Conservation (phyloP, 208 protist genomes). For the Herpetomonas tarakana region DNA sequence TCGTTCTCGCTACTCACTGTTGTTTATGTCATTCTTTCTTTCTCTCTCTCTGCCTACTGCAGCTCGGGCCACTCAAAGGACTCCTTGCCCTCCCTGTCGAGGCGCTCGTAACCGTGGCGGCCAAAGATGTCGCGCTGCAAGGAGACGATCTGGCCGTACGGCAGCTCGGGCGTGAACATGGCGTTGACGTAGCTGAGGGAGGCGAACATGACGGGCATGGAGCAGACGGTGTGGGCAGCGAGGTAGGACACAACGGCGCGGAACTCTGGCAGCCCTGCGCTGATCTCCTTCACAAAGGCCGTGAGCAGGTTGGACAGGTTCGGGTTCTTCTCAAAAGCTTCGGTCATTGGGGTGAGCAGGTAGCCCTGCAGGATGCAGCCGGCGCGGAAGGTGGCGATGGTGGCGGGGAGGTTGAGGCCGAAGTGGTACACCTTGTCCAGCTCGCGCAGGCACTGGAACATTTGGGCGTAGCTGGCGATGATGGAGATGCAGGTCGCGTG, state of each 20-base stretch:
- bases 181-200: constrained; percentile 84
- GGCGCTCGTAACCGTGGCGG: constrained; percentile 86
- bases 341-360: constrained; percentile 85
- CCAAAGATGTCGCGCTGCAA: constrained; percentile 91
- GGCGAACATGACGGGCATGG: constrained; percentile 72
- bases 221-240: constrained; percentile 43
- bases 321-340: constrained; percentile 84
- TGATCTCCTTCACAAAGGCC: constrained; percentile 83
- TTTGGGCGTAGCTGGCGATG: constrained; percentile 90
- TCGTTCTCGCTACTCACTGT: no score
- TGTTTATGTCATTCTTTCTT: no score
- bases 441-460: constrained; percentile 91
- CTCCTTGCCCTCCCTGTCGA: constrained; percentile 81
- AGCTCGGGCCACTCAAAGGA: constrained; percentile 79
- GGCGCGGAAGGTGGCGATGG: constrained; percentile 89
- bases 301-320: constrained; percentile 85
- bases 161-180: constrained; percentile 76
- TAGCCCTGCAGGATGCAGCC: constrained; percentile 90
- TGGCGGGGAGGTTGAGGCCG: constrained; percentile 84
- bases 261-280: constrained; percentile 56
- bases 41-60: no score
- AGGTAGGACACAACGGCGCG: constrained; percentile 59
- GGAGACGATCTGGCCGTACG: constrained; percentile 88
- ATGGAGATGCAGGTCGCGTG: constrained; percentile 79
- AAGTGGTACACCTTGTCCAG: constrained; percentile 88